phyloP scores from a whole-genome alignment of 2,329 filamentous ascomycete genomes.

The Cyphellophora europaea region DNA sequence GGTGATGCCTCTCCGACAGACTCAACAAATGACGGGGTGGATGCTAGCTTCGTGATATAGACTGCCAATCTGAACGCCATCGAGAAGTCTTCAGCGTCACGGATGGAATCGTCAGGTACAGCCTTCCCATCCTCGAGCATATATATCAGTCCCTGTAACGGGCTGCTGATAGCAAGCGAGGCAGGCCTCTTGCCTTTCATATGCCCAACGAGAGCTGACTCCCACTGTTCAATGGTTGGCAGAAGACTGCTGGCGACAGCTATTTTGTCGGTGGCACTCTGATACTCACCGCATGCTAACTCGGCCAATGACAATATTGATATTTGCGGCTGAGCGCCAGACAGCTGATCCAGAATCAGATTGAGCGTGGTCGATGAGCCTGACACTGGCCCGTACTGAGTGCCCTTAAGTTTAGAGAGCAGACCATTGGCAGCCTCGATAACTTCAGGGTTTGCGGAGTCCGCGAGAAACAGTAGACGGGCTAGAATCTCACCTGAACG shows the following conservation, averaged over 20 bases:
- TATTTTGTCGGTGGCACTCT: neutral
- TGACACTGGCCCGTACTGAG: neutral
- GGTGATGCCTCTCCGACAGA: conserved; percentile 21
- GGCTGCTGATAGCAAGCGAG: conserved; percentile 65
- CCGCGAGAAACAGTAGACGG: conserved; percentile 13
- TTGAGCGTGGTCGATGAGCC: conserved; percentile 7
- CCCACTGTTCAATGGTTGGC: conserved; percentile 58
- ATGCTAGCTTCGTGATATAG: conserved; percentile 56
- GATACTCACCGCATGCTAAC: conserved; percentile 31
- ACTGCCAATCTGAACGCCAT: conserved; percentile 65
- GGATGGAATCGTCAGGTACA: conserved; percentile 19
- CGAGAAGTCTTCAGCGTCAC: conserved; percentile 62
- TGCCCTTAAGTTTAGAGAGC: conserved; percentile 7
- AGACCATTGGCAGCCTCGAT: neutral
- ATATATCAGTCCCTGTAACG: conserved; percentile 60
- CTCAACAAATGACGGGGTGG: conserved; percentile 27
- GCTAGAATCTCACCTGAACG: neutral
- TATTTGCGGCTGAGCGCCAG: conserved; percentile 12
- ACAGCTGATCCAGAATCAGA: conserved; percentile 16
- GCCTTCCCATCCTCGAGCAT: conserved; percentile 34
- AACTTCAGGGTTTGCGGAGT: conserved; percentile 6
- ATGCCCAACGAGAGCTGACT: conserved; percentile 48
- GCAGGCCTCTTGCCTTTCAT: conserved; percentile 39
- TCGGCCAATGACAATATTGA: conserved; percentile 31
- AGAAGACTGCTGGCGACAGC: conserved; percentile 39